A percentile compares a stretch with the other conserved stretches of the same genome.
phyloP scores from a whole-genome alignment of 2,329 filamentous ascomycete species.

The Magnaporthiopsis poae region DNA sequence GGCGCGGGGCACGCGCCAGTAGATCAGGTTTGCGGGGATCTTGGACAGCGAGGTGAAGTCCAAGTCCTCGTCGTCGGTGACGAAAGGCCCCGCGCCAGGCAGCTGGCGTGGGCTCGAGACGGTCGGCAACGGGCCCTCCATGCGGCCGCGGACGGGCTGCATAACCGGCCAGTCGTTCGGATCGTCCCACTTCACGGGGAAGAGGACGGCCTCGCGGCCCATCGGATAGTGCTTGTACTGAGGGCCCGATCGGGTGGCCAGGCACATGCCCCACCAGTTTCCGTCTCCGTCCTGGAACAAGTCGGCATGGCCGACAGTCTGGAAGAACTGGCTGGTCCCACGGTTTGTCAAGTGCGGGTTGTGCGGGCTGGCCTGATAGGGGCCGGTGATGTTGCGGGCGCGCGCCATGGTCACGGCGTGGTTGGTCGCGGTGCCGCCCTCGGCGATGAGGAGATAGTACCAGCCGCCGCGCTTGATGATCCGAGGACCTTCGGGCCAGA shows the following conservation, averaged over 20 bases:
- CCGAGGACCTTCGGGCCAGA: constrained; percentile 45
- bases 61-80: constrained; percentile 32
- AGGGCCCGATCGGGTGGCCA: constrained; percentile 35
- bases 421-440: constrained; percentile 50
- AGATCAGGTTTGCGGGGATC: constrained; percentile 22
- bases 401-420: constrained; percentile 43
- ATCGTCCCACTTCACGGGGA: constrained; percentile 18
- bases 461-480: constrained; percentile 48
- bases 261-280: constrained; percentile 42
- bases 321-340: constrained; percentile 29
- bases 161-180: constrained; percentile 37
- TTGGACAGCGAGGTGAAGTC: constrained; percentile 26
- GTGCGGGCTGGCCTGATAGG: constrained; percentile 29
- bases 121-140: constrained; percentile 33
- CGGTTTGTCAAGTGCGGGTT: constrained; percentile 38
- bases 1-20: constrained; percentile 23
- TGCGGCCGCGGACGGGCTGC: constrained; percentile 30
- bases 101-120: constrained; percentile 20
- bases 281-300: constrained; percentile 33
- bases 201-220: constrained; percentile 44
- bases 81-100: constrained; percentile 31
- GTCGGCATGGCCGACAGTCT: constrained; percentile 36
- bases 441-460: constrained; percentile 51
- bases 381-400: constrained; percentile 28
- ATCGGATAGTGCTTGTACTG: constrained; percentile 36